These are phyloP conservation scores for Fusarium marasasianum DNA, from an alignment of 2,329 filamentous ascomycete species.

Conservation along the genomic window DNA sequence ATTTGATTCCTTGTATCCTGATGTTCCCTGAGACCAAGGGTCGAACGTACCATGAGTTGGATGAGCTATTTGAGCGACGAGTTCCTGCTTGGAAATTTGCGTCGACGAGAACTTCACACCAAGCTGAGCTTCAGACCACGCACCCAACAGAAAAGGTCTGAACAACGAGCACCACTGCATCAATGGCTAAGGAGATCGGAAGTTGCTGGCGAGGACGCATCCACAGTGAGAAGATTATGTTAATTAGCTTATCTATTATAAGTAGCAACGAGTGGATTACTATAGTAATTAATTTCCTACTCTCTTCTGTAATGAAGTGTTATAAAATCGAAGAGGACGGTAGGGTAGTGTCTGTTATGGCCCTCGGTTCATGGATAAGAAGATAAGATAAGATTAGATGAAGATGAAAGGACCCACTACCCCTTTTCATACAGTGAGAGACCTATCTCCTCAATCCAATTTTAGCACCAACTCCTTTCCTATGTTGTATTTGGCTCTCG, in stretches of 20 bases:
- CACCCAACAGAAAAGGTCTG: accelerated
- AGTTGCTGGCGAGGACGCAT: neutral
- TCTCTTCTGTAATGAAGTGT: neutral
- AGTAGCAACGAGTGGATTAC: neutral
- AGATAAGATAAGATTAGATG: neutral
- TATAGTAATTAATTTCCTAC: neutral
- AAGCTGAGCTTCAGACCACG: neutral
- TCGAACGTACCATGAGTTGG: neutral
- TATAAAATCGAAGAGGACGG: neutral
- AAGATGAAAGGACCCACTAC: neutral
- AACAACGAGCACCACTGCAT: neutral
- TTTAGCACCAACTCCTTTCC: no score
- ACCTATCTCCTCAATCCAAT: neutral
- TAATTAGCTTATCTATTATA: neutral
- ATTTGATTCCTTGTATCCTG: neutral
- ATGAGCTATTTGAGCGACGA: neutral
- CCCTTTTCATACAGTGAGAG: neutral
- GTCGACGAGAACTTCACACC: neutral
- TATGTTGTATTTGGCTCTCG: neutral
- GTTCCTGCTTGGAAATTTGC: neutral
- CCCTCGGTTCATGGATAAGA: neutral
- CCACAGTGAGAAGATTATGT: neutral
- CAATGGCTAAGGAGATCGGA: neutral
- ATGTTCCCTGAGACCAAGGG: neutral
- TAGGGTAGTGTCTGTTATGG: neutral